Base-by-base conservation (phyloP, 768 basidiomycete genomes). In the Boletus insuetus region DNA sequence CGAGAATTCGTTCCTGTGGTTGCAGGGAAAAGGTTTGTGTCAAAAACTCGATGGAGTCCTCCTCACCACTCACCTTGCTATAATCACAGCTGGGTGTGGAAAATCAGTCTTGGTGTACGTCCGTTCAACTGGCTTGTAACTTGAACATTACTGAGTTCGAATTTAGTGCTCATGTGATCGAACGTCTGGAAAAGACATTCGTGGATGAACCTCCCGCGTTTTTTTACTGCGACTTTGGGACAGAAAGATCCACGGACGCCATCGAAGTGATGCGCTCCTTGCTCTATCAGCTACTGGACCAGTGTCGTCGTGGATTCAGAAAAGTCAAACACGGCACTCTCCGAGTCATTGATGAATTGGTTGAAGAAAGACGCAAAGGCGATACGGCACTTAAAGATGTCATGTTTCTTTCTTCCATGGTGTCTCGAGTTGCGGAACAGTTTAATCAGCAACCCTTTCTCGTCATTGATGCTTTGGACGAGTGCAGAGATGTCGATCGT, bases 171-270 rank as follows among this genome's bases (percentile, higher is more conserved):
- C 54, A 53, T 4, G 51, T 54, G 4, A 50, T 65, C 1, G 46
- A 62, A 39, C 17, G 14, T 20, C 42, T 52, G 6, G 24, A 58
- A 13, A 19, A 44, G 11, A 4, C 16, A 13, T 2, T 1, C 2
- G 7, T 1, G n/a, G 34, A 35, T 35, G 49, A 48, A 38, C 22
- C 8, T 0, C 10, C 54, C 3, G 52, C 41, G 14, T 65, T 42
- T 14, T 65, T 65, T 42, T 65, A 62, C 46, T 64, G 63, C 17
- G 63, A 64, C 32, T 64, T 62, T 40, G 47, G 56, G 17, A 38
- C 42, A 1, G 51, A 45, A 17, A 44, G 53, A 4, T 51, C 49
- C 5, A 55, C 51, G 31, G 42, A 57, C 16, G 49, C 50, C 8
- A 37, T 43, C 0, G 50, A 46, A 10, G 52, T 59, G n/a, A 49